Evolutionary conservation across 2,329 filamentous ascomycete species (phyloP), one percentile per base, ranked within the genome.

Genomic region (Stachybotrys chlorohalonatus): DNA sequence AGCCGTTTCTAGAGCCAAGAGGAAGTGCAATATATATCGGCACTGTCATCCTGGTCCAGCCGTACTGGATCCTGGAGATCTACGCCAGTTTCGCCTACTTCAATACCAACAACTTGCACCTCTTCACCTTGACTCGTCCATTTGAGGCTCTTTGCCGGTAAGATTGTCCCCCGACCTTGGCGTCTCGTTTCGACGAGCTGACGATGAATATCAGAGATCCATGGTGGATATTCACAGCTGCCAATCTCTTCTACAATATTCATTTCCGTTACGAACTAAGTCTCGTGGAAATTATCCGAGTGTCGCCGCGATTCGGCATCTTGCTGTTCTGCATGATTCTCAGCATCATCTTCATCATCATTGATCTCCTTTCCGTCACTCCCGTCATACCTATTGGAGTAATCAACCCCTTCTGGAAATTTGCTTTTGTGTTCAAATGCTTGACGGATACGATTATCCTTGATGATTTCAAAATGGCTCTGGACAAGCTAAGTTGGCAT

Each of bases 71-170:
- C 5, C 64, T 85, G 1, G 84, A 86, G 64, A 84, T 86, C 11
- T 82, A 82, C 55, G 81, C 82, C 47, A 86, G 85, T 56, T 86
- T 85, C 59, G 70, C 82, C 6, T 87, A 81, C 64, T 86, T 85
- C 66, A 82, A 83, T n/a, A 47, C 52, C 59, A 74, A 74, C 32
- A 70, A 77, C 59, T 77, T 75, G 59, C 66, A 72, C 32, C 64
- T 84, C 0, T 86, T 85, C 61, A 62, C 71, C 5, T 70, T 69
- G 4, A 84, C 81, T 0, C 68, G 83, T 16, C 83, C 83, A 0
- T 77, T 78, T 52, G 83, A 86, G 64, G 80, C 82, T 2, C 64
- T 85, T 1, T 83, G 81, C 61, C 75, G 82, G 75, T 78, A 65
- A 56, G 67, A 48, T 11, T 6, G 11, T 48, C 11, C 47, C n/a